A percentile compares a stretch with the other conserved stretches of the same genome.
Evolutionary conservation across 2,329 filamentous ascomycete genomes (phyloP).

Genomic region (Atkinsonella hypoxylon): DNA sequence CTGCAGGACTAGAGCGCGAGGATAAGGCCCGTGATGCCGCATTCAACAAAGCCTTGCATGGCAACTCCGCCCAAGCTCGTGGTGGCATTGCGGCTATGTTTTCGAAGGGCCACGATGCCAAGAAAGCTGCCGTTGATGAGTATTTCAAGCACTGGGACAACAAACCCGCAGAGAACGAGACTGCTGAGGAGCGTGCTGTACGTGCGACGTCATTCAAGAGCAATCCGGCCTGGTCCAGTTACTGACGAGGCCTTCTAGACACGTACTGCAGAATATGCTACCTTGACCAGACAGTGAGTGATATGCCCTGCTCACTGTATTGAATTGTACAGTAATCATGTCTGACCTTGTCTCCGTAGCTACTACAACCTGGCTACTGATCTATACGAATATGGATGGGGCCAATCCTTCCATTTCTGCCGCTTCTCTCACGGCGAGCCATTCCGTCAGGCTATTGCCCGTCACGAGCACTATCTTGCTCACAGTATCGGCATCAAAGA

Average conservation of each 20-base stretch:
- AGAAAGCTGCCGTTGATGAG: conserved; percentile 73
- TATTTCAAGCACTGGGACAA: conserved; percentile 98
- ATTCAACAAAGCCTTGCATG: conserved; percentile 85
- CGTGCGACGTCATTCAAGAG: conserved; percentile 14
- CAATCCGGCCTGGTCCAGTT: neutral
- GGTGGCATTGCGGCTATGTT: conserved; percentile 77
- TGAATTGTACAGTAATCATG: conserved; percentile 2
- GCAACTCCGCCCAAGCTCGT: conserved; percentile 50
- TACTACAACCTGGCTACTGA: conserved; percentile 98
- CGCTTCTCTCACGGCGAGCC: conserved; percentile 78
- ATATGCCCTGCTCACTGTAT: neutral
- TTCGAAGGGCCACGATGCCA: conserved; percentile 62
- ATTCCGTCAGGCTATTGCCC: conserved; percentile 84
- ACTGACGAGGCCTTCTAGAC: conserved; percentile 33
- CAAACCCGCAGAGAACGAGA: conserved; percentile 68
- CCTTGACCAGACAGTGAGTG: conserved; percentile 78
- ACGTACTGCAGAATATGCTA: conserved; percentile 80
- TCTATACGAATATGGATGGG: conserved; percentile 95
- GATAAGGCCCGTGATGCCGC: conserved; percentile 76
- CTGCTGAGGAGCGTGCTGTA: conserved; percentile 68
- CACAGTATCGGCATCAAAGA: conserved; percentile 77
- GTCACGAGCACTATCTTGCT: conserved; percentile 96
- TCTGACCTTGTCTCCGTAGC: conserved; percentile 27
- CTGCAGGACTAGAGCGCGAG: conserved; percentile 58
- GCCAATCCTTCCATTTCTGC: conserved; percentile 94